Base-by-base conservation (phyloP, 139 green algal species). In the Coccomyxa sp. region DNA sequence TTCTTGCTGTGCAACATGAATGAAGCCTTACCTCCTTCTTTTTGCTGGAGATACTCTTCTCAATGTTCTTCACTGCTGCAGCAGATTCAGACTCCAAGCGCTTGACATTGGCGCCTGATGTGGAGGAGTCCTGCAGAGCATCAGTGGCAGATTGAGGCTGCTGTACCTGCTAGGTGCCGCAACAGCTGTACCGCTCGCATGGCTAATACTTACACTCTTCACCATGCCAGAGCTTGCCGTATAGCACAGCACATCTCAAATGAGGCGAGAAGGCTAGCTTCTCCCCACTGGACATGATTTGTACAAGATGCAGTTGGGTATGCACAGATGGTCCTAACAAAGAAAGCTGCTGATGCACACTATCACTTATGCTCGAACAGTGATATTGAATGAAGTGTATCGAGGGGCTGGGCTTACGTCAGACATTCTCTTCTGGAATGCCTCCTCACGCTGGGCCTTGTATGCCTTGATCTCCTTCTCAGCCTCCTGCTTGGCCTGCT, bases 401-500 rank as follows among this genome's bases (percentile, higher is more conserved):
- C 14, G 64, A 12, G n/a, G n/a, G n/a, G n/a, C n/a, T n/a, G n/a
- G n/a, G n/a, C 70, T 39, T 37, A 82, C 79, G 34, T 82, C 73
- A 54, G 75, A 75, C n/a, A 94, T 82, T 54, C 88, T 89, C 80
- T 93, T 90, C 79, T 95, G 85, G 82, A 93, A 97, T 1, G 87
- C 84, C 0, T 87, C 89, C 81, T 97, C 93, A 3, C 89, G 84
- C 85, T 95, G 87, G 8, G 86, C 78, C 40, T 88, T 87, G 82
- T 94, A 97, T 0, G 86, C 83, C 55, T 84, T 79, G 54, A 97
- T 91, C 79, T 97, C 93, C 64, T 82, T 86, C 78, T 96, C 93
- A 18, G 93, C 93, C 84, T 97, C 92, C 12, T 85, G 87, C 77
- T 96, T 96, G 5, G 93, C 93, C 76, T 96, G 89, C 68, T 90